A percentile compares a stretch with the other conserved stretches of the same genome.
Evolutionary conservation across 306 rosid genomes (phyloP).

Genomic region (Dryas octopetala): DNA sequence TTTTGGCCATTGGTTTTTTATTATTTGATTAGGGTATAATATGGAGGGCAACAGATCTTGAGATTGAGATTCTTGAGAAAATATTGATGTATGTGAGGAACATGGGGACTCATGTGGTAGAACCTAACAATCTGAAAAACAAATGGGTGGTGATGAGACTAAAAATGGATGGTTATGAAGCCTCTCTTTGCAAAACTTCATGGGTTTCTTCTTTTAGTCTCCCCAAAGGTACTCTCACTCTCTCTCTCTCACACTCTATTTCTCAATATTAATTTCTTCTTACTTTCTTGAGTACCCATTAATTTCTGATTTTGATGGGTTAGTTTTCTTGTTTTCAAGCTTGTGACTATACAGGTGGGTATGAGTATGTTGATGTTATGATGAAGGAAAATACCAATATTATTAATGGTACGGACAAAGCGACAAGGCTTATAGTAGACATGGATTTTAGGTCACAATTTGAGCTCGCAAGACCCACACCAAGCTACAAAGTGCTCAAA

Average conservation of each 20-base stretch:
- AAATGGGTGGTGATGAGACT: constrained; percentile 34
- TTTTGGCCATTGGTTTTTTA: background rate
- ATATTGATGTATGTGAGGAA: constrained; percentile 25
- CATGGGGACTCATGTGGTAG: constrained; percentile 2
- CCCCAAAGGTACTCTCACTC: constrained; percentile 18
- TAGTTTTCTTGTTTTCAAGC: constrained; percentile 1
- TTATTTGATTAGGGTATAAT: constrained; percentile 20
- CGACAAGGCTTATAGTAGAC: constrained; percentile 59
- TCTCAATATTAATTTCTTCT: background rate
- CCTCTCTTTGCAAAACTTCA: constrained; percentile 46
- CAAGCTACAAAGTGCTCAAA: constrained; percentile 48
- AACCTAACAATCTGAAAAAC: constrained; percentile 24
- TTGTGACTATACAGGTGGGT: constrained; percentile 46
- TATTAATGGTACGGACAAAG: background rate
- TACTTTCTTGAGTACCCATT: background rate
- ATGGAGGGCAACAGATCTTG: constrained; percentile 28
- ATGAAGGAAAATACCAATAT: constrained; percentile 23
- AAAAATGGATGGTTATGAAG: constrained; percentile 43
- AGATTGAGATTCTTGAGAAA: constrained; percentile 36
- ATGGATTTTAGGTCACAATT: constrained; percentile 79
- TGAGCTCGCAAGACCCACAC: constrained; percentile 74
- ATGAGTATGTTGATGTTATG: constrained; percentile 60
- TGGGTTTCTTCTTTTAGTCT: constrained; percentile 30
- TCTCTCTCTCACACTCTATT: background rate
- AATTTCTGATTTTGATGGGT: background rate